phyloP scores from a whole-genome alignment of 345 rosid genomes.

The Eucalyptus globulus region DNA sequence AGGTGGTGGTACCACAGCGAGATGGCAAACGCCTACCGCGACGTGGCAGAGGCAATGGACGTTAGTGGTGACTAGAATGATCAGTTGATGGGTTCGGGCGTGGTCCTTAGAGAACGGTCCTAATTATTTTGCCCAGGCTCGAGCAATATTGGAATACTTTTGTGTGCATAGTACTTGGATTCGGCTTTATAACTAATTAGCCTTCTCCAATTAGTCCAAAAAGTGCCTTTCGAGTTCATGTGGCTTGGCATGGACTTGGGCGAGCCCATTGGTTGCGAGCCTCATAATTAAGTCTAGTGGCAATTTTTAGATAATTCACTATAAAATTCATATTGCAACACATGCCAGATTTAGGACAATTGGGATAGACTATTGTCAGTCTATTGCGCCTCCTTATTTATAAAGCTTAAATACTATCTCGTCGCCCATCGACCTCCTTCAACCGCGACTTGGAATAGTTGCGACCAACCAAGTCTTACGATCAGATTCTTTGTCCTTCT shows the following conservation, averaged over 20 bases:
- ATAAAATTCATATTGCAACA: not conserved
- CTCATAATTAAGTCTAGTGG: not conserved
- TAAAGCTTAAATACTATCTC: too few species aligned
- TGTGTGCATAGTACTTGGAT: not conserved
- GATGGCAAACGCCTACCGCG: constrained; percentile 15
- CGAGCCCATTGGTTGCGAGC: not conserved
- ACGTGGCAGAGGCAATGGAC: constrained; percentile 14
- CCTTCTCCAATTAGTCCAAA: not conserved
- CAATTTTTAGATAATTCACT: not conserved
- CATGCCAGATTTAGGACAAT: not conserved
- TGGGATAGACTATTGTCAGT: too few species aligned
- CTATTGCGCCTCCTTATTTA: not conserved
- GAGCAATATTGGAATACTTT: not conserved
- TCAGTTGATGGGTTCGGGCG: not conserved
- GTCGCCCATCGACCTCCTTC: too few species aligned
- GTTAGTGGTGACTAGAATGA: not conserved
- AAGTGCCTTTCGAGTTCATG: not conserved
- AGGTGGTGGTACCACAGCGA: constrained; percentile 51
- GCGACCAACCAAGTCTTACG: too few species aligned
- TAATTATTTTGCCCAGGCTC: not conserved
- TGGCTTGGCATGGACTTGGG: not conserved
- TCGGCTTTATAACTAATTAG: not conserved
- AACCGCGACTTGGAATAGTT: too few species aligned
- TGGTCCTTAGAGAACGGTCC: not conserved
- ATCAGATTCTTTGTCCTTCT: too few species aligned